A percentile compares a stretch with the other conserved stretches of the same genome.
phyloP scores from a whole-genome alignment of 345 rosid species.

The Syzygium aromaticum region DNA sequence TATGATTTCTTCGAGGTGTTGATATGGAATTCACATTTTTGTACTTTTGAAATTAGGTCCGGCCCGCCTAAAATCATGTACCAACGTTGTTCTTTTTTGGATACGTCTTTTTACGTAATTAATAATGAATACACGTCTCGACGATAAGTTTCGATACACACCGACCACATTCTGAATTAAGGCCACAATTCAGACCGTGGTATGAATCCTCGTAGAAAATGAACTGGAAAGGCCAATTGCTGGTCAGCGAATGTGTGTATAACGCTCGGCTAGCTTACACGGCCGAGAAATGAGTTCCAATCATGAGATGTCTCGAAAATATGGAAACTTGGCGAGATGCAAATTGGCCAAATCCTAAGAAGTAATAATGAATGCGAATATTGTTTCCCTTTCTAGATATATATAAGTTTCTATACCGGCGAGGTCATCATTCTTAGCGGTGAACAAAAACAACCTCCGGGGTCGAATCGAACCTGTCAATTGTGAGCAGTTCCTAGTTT shows the following conservation, averaged over 20 bases:
- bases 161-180: neutral
- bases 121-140: rapidly evolving
- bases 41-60: neutral
- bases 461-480: too few species aligned
- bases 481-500: too few species aligned
- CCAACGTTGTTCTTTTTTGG: neutral
- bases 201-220: neutral
- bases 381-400: neutral
- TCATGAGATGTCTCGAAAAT: neutral
- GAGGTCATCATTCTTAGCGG: rapidly evolving
- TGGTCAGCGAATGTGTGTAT: rapidly evolving
- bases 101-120: neutral
- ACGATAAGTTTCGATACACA: rapidly evolving
- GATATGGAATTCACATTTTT: neutral
- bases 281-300: neutral
- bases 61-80: neutral
- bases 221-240: rapidly evolving
- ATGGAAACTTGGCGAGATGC: neutral
- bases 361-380: neutral
- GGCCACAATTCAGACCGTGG: rapidly evolving
- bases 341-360: neutral
- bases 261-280: neutral
- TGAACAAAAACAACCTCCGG: too few species aligned
- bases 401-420: neutral
- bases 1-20: neutral